A percentile compares a stretch with the other conserved stretches of the same genome.
Conservation (phyloP, 768 basidiomycete species). For the Daedalea quercina region DNA sequence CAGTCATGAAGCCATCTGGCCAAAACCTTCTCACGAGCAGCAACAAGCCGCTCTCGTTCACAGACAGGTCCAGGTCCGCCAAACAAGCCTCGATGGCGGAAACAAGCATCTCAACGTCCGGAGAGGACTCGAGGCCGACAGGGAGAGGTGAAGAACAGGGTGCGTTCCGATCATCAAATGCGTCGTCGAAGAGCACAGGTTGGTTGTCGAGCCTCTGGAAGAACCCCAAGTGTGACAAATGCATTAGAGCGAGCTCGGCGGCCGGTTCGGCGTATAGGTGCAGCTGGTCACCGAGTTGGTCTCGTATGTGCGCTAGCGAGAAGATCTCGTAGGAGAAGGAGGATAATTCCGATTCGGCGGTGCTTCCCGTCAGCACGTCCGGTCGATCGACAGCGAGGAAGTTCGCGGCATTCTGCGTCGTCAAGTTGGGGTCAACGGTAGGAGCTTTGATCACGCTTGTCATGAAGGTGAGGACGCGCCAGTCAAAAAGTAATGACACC, state of each 20-base stretch:
- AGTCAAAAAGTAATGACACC: conserved; percentile 57
- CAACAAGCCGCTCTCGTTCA: conserved; percentile 70
- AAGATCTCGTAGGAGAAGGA: conserved; percentile 51
- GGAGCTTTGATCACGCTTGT: conserved; percentile 46
- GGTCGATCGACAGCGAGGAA: conserved; percentile 39
- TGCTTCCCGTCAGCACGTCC: conserved; percentile 15
- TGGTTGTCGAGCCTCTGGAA: conserved; percentile 41
- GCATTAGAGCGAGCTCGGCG: conserved; percentile 46
- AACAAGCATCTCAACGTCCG: conserved; percentile 67
- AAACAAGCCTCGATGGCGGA: conserved; percentile 67
- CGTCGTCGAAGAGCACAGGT: conserved; percentile 29
- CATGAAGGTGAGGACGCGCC: conserved; percentile 58
- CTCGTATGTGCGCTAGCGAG: conserved; percentile 51
- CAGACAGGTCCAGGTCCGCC: conserved; percentile 60
- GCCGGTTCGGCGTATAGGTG: conserved; percentile 46
- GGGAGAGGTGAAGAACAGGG: conserved; percentile 63
- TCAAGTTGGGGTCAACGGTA: conserved; percentile 8
- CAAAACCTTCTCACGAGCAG: conserved; percentile 64
- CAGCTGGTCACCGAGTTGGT: conserved; percentile 54
- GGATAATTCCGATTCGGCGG: conserved; percentile 22
- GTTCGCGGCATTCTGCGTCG: conserved; percentile 28
- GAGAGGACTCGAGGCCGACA: conserved; percentile 62
- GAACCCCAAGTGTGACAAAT: conserved; percentile 58
- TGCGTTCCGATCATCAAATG: conserved; percentile 24
- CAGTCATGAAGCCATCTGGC: conserved; percentile 68